Evolutionary conservation across 352 stramenopile genomes (phyloP).

Genomic region (Pythium guiyangense): DNA sequence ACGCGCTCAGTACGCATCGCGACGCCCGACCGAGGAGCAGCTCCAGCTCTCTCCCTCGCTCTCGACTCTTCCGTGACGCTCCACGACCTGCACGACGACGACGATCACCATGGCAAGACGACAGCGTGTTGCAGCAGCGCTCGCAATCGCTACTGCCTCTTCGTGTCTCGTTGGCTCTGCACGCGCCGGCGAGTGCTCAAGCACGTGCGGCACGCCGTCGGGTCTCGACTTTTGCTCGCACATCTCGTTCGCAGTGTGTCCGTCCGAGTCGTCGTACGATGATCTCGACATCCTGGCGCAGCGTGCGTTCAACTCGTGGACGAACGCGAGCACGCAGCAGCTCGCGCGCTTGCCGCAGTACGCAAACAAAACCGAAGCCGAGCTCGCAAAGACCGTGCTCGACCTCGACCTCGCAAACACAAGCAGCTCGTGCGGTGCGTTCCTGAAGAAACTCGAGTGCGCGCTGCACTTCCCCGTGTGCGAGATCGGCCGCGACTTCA

Average conservation of each 20-base stretch:
- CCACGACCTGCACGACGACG: too few species aligned
- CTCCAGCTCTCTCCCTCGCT: not conserved
- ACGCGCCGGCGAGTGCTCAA: slow-evolving; percentile 42
- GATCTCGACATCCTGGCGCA: slow-evolving; percentile 45
- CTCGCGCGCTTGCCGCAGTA: slow-evolving; percentile 53
- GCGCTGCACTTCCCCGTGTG: slow-evolving; percentile 76
- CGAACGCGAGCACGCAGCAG: slow-evolving; percentile 34
- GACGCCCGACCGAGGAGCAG: not conserved
- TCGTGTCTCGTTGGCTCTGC: not conserved
- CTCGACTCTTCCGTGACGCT: not conserved
- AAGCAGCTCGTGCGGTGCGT: slow-evolving; percentile 48
- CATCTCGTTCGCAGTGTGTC: slow-evolving; percentile 67
- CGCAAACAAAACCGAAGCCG: slow-evolving; percentile 19
- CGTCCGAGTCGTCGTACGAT: slow-evolving; percentile 49
- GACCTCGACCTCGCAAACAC: slow-evolving; percentile 58
- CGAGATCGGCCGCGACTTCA: slow-evolving; percentile 70
- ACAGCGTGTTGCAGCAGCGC: not conserved
- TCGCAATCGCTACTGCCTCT: not conserved
- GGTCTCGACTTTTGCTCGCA: slow-evolving; percentile 74
- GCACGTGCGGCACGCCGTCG: slow-evolving; percentile 68
- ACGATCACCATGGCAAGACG: not conserved
- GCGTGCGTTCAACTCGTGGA: slow-evolving; percentile 41
- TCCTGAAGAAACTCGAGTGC: slow-evolving; percentile 63
- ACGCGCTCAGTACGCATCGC: slow-evolving; percentile 1
- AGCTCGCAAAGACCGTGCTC: slow-evolving; percentile 35